Conservation (phyloP, 2,329 filamentous ascomycete genomes). For the Beauveria sp. region DNA sequence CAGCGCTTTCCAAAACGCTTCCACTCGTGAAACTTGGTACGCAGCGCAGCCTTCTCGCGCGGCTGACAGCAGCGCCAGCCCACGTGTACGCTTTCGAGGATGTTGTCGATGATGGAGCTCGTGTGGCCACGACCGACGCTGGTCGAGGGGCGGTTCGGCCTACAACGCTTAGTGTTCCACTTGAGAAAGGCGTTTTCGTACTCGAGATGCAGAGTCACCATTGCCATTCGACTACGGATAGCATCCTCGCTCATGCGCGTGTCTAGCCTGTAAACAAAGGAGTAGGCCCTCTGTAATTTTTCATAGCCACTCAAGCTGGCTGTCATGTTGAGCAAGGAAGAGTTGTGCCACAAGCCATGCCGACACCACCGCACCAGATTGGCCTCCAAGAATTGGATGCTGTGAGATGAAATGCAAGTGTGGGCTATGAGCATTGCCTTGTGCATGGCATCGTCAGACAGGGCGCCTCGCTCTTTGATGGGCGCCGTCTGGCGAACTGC, state of each 20-base stretch:
- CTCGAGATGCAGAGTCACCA: slow-evolving; percentile 1
- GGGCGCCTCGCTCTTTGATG: too few species aligned
- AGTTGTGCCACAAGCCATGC: neutral
- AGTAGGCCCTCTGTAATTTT: slow-evolving; percentile 1
- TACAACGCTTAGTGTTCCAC: neutral
- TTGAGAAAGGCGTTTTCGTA: neutral
- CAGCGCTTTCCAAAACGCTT: slow-evolving; percentile 9
- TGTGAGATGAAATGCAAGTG: neutral
- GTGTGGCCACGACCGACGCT: slow-evolving; percentile 1
- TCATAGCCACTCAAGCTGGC: neutral
- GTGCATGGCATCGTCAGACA: neutral
- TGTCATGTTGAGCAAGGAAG: neutral
- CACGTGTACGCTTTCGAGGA: neutral
- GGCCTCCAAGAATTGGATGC: slow-evolving; percentile 3
- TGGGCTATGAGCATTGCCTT: neutral
- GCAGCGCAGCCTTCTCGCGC: neutral
- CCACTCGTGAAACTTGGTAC: slow-evolving; percentile 5
- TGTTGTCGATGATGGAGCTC: slow-evolving; percentile 1
- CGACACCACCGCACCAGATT: neutral
- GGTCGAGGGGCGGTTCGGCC: neutral
- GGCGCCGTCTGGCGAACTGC: too few species aligned
- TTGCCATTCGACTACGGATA: slow-evolving; percentile 4
- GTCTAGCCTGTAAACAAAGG: neutral
- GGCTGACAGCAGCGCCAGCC: neutral
- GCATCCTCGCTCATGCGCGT: slow-evolving; percentile 7